Evolutionary conservation across 129 eudicot genomes (phyloP).

Genomic region (Centella asiatica): DNA sequence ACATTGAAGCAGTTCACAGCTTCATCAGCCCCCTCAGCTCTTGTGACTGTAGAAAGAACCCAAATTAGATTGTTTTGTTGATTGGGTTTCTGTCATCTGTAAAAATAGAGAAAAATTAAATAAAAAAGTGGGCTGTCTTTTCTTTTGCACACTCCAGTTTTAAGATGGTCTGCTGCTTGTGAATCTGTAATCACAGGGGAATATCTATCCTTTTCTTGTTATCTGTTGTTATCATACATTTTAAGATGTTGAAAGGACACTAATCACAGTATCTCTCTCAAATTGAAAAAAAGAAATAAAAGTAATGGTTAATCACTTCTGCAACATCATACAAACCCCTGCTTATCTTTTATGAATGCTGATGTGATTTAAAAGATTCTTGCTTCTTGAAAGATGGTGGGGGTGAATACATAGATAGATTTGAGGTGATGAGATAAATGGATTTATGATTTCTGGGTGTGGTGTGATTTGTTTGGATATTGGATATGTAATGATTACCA

Average conservation of each 20-base stretch:
- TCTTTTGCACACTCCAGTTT: slow-evolving; percentile 54
- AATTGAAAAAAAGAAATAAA: background rate
- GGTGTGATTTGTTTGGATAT: background rate
- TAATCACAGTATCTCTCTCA: slow-evolving; percentile 14
- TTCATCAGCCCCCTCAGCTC: slow-evolving; percentile 7
- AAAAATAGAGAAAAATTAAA: slow-evolving; percentile 11
- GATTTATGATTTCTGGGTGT: background rate
- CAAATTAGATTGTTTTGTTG: slow-evolving; percentile 23
- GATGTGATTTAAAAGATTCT: slow-evolving; percentile 10
- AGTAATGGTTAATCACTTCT: background rate
- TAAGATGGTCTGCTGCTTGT: slow-evolving; percentile 43
- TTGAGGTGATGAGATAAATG: background rate
- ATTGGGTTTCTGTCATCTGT: slow-evolving; percentile 22
- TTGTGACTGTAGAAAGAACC: slow-evolving; percentile 5
- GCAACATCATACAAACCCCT: background rate
- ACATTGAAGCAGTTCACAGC: background rate
- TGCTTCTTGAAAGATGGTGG: background rate
- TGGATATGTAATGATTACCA: slow-evolving; percentile 12
- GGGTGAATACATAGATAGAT: background rate
- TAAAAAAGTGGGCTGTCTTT: slow-evolving; percentile 53
- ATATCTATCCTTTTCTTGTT: slow-evolving; percentile 30
- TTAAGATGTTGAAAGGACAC: slow-evolving; percentile 38
- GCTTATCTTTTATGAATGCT: background rate
- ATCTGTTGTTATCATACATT: slow-evolving; percentile 17
- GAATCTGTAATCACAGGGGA: slow-evolving; percentile 28